phyloP scores from a whole-genome alignment of 202 grass and related monocot species.

The Musa balbisiana region DNA sequence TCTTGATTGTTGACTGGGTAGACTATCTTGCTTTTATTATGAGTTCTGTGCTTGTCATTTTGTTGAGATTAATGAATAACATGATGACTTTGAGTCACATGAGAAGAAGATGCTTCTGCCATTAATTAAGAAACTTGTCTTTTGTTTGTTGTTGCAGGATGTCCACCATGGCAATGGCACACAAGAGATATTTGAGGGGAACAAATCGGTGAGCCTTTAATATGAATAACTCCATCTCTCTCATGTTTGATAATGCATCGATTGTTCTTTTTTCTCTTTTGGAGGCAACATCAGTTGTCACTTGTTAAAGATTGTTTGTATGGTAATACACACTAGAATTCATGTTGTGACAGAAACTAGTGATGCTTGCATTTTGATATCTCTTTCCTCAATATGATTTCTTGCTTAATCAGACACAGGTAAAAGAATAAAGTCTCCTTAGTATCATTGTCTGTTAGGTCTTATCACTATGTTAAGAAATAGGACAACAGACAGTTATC shows the following conservation, averaged over 20 bases:
- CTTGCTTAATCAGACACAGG: no score
- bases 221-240: neutral
- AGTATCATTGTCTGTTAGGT: no score
- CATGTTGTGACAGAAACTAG: no score
- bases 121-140: neutral
- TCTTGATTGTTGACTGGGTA: slow-evolving; percentile 99
- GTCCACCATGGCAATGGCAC: slow-evolving; percentile 99
- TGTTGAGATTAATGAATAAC: neutral
- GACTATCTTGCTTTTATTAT: slow-evolving; percentile 16
- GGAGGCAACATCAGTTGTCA: neutral
- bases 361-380: no score
- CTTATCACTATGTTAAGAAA: no score
- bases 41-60: neutral
- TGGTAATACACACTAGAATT: no score
- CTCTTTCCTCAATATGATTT: no score
- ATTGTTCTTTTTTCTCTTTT: neutral
- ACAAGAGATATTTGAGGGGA: slow-evolving; percentile 84
- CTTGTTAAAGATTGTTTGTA: neutral
- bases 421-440: no score
- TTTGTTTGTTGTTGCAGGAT: slow-evolving; percentile 42
- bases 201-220: slow-evolving; percentile 64
- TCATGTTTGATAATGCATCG: neutral
- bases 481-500: no score
- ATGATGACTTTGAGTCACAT: neutral
- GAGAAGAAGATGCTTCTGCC: neutral